Percentiles rank a stretch among this genome's conserved stretches.
These are phyloP conservation scores for Suillus subluteus DNA, from an alignment of 768 basidiomycete genomes.

Conservation along the genomic window DNA sequence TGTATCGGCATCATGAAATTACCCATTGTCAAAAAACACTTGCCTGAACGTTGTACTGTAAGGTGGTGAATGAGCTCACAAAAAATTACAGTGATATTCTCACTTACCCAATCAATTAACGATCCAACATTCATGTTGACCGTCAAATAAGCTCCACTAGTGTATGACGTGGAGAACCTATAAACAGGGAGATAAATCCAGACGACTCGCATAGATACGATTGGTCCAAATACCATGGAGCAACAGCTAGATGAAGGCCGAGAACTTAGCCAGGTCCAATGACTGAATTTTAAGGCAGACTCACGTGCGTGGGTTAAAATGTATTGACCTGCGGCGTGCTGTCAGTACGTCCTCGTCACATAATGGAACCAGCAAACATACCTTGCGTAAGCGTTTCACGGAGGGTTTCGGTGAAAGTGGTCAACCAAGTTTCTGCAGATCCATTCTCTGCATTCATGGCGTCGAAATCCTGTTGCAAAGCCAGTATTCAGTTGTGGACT, in stretches of 20 bases:
- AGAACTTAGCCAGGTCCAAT: background rate
- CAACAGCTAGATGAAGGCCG: conserved; percentile 37
- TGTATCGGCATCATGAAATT: background rate
- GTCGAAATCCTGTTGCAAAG: conserved; percentile 53
- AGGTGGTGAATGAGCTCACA: background rate
- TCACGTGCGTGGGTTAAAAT: conserved; percentile 40
- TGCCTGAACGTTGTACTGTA: conserved; percentile 22
- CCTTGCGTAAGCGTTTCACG: conserved; percentile 34
- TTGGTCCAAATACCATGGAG: conserved; percentile 39
- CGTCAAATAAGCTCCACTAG: conserved; percentile 42
- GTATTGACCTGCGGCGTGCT: conserved; percentile 21
- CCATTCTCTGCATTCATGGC: conserved; percentile 58
- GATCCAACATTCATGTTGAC: conserved; percentile 43
- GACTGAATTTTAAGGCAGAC: conserved; percentile 31
- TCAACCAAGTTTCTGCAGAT: conserved; percentile 50
- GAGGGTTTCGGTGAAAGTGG: conserved; percentile 34
- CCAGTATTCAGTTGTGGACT: background rate
- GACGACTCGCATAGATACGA: background rate
- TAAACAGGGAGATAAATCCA: background rate
- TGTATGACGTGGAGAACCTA: conserved; percentile 42
- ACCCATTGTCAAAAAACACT: background rate
- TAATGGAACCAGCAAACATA: background rate
- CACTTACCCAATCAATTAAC: conserved; percentile 48
- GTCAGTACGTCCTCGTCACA: background rate
- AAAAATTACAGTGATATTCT: background rate